Percentiles rank a stretch among this genome's conserved stretches.
These are phyloP conservation scores for Polygonum aviculare DNA, from an alignment of 148 eudicot species.

Conservation along the genomic window DNA sequence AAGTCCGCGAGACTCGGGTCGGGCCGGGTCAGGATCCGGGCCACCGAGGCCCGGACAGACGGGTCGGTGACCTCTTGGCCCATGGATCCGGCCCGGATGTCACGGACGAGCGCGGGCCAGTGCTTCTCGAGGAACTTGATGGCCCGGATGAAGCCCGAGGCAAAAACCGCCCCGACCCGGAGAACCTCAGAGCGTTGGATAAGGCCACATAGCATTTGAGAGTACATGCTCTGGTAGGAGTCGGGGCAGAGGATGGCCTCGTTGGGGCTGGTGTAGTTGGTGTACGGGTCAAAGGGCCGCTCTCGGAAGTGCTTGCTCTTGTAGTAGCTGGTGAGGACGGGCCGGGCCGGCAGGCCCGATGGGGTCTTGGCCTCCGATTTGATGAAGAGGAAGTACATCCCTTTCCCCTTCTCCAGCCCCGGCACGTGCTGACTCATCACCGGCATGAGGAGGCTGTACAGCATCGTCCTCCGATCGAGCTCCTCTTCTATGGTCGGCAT, in stretches of 20 bases:
- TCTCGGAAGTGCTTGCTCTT: slow-evolving; percentile 51
- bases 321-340: slow-evolving; percentile 71
- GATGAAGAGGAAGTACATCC: slow-evolving; percentile 69
- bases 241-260: slow-evolving; percentile 67
- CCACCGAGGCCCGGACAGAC: slow-evolving; percentile 35
- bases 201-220: slow-evolving; percentile 72
- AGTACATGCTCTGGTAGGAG: slow-evolving; percentile 76
- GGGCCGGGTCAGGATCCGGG: slow-evolving; percentile 31
- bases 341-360: slow-evolving; percentile 59
- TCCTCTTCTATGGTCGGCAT: slow-evolving; percentile 79
- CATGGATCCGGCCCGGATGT: slow-evolving; percentile 44
- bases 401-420: slow-evolving; percentile 67
- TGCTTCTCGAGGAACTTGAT: slow-evolving; percentile 58
- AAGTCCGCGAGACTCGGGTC: slow-evolving; percentile 59
- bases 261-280: slow-evolving; percentile 75
- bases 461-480: slow-evolving; percentile 44
- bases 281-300: slow-evolving; percentile 59
- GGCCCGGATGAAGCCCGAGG: slow-evolving; percentile 88
- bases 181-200: slow-evolving; percentile 50
- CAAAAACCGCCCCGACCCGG: slow-evolving; percentile 77
- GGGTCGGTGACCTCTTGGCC: slow-evolving; percentile 48
- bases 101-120: slow-evolving; percentile 37
- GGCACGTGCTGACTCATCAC: slow-evolving; percentile 71
- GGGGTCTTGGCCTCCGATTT: slow-evolving; percentile 77
- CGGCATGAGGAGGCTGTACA: slow-evolving; percentile 70